Conservation (phyloP, 345 rosid species). For the Cardamine resedifolia region DNA sequence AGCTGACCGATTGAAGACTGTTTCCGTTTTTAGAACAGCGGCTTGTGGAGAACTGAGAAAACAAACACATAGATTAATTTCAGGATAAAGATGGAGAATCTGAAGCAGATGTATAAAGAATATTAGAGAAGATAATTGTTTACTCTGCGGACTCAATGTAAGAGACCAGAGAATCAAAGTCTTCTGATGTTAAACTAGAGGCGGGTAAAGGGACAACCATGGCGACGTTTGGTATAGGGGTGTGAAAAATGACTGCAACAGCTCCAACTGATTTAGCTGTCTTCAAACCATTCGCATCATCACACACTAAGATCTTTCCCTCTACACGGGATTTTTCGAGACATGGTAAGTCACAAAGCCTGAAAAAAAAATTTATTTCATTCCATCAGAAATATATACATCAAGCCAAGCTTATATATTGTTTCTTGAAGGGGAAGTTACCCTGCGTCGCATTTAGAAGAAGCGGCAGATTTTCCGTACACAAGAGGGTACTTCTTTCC, state of each 20-base stretch:
- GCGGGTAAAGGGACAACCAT: slow-evolving; percentile 27
- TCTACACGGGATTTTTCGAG: slow-evolving; percentile 22
- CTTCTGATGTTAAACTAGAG: neutral
- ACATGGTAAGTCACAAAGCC: slow-evolving; percentile 19
- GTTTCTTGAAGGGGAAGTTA: no score
- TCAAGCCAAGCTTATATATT: no score
- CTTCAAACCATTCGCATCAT: neutral
- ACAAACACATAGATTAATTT: neutral
- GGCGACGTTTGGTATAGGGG: neutral
- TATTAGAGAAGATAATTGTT: neutral
- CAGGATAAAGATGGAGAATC: neutral
- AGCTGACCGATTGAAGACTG: slow-evolving; percentile 23
- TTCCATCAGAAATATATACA: neutral
- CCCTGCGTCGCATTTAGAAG: neutral
- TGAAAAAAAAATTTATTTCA: slow-evolving; percentile 3
- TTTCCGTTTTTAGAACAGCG: slow-evolving; percentile 30
- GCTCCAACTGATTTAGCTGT: slow-evolving; percentile 24
- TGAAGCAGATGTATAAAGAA: neutral
- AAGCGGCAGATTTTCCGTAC: slow-evolving; percentile 22
- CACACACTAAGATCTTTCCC: slow-evolving; percentile 45
- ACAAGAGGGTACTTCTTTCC: slow-evolving; percentile 40
- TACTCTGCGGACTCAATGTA: no score
- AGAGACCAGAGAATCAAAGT: slow-evolving; percentile 17
- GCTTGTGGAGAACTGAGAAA: slow-evolving; percentile 32
- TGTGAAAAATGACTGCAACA: slow-evolving; percentile 22